A percentile compares a stretch with the other conserved stretches of the same genome.
phyloP scores from a whole-genome alignment of 164 flowering plant species.

The Vitis cinerea region DNA sequence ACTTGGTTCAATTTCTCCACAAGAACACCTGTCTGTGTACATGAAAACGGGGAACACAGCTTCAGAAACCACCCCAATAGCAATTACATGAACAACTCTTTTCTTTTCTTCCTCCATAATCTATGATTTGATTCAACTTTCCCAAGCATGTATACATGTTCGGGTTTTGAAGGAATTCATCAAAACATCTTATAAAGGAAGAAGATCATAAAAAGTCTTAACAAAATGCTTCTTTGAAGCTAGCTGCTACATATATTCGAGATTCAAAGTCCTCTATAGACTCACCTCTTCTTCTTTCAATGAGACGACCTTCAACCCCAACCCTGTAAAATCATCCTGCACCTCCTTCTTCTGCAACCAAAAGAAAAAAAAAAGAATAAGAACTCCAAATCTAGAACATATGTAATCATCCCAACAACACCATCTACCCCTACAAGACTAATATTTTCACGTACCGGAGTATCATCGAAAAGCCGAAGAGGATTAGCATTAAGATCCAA shows the following conservation, averaged over 20 bases:
- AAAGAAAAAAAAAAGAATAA: not conserved
- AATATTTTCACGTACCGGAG: constrained; percentile 22
- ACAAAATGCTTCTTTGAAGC: too few relatives aligned
- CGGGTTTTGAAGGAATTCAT: not conserved
- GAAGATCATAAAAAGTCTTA: too few relatives aligned
- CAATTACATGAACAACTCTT: too few relatives aligned
- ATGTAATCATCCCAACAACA: not conserved
- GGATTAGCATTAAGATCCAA: constrained; percentile 37
- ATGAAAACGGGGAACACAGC: too few relatives aligned
- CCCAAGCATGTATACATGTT: not conserved
- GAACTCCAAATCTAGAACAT: not conserved
- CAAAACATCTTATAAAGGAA: not conserved
- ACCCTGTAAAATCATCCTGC: constrained; percentile 18
- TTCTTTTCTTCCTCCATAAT: too few relatives aligned
- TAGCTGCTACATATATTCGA: too few relatives aligned
- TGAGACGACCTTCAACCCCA: constrained; percentile 20
- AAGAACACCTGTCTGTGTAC: constrained; percentile 29
- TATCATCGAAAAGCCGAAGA: constrained; percentile 18
- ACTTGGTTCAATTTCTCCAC: constrained; percentile 51
- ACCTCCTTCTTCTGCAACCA: constrained; percentile 18
- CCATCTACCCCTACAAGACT: not conserved
- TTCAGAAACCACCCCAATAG: too few relatives aligned
- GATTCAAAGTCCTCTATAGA: not conserved
- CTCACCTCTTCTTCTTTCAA: constrained; percentile 38
- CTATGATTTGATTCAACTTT: not conserved